Percentiles rank a stretch among this genome's conserved stretches.
Evolutionary conservation across 805 yeast genomes (phyloP).

Genomic region (Candida golubevii): DNA sequence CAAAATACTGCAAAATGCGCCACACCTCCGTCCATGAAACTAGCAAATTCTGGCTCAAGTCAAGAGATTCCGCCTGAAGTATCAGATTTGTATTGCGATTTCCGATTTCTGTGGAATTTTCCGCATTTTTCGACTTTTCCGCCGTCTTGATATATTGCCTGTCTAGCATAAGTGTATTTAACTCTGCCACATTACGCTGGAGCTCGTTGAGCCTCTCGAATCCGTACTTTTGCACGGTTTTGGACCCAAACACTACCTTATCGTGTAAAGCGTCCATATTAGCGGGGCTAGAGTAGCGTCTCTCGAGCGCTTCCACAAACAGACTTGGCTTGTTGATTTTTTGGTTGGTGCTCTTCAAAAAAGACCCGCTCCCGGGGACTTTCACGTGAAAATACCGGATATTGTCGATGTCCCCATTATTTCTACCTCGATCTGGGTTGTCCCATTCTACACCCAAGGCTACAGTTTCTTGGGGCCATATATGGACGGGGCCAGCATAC

Average conservation of each 20-base stretch:
- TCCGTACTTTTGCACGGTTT: slow-evolving; percentile 60
- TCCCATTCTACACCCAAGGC: slow-evolving; percentile 92
- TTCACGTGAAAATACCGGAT: slow-evolving; percentile 46
- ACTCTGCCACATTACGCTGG: slow-evolving; percentile 43
- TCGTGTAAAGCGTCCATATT: slow-evolving; percentile 18
- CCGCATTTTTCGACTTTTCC: neutral
- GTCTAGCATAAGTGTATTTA: slow-evolving; percentile 50
- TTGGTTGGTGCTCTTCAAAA: slow-evolving; percentile 45
- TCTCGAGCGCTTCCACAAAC: slow-evolving; percentile 48
- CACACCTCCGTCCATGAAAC: slow-evolving; percentile 24
- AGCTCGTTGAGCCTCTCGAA: slow-evolving; percentile 51
- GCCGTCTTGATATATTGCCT: slow-evolving; percentile 29
- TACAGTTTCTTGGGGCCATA: slow-evolving; percentile 48
- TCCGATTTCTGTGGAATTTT: neutral
- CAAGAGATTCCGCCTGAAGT: slow-evolving; percentile 7
- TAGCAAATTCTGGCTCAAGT: slow-evolving; percentile 15
- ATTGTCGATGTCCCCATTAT: slow-evolving; percentile 59
- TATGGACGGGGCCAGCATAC: slow-evolving; percentile 54
- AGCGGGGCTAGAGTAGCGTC: slow-evolving; percentile 38
- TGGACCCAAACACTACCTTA: slow-evolving; percentile 48
- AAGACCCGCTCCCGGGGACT: slow-evolving; percentile 54
- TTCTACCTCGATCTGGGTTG: slow-evolving; percentile 59
- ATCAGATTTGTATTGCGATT: neutral
- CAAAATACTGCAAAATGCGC: slow-evolving; percentile 32
- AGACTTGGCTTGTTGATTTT: slow-evolving; percentile 25